A percentile compares a stretch with the other conserved stretches of the same genome.
Evolutionary conservation across 1,284 basidiomycete species (phyloP).

Genomic region (Ustilago sp.): DNA sequence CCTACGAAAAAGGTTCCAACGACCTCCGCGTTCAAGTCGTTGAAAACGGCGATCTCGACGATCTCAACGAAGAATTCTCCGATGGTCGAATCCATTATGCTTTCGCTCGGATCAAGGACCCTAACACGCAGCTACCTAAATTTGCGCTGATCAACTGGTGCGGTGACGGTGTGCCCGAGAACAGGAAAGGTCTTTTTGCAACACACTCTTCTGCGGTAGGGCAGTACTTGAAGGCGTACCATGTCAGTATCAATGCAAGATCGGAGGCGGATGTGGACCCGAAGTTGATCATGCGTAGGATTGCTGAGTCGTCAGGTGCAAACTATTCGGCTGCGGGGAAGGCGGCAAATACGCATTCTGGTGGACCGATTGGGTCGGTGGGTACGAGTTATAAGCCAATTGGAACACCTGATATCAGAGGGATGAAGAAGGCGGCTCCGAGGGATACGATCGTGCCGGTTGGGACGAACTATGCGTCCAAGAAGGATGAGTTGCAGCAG

Average conservation of each 20-base stretch:
- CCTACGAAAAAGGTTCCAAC: constrained; percentile 86
- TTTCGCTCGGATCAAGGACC: constrained; percentile 87
- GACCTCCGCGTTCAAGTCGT: constrained; percentile 89
- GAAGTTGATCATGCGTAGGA: constrained; percentile 76
- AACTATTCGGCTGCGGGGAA: constrained; percentile 77
- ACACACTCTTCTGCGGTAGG: constrained; percentile 86
- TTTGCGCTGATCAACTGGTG: constrained; percentile 84
- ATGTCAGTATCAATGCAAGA: constrained; percentile 90
- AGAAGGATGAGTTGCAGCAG: constrained; percentile 63
- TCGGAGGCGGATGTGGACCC: constrained; percentile 78
- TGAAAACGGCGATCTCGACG: constrained; percentile 78
- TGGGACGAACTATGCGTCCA: constrained; percentile 60
- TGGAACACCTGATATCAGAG: constrained; percentile 66
- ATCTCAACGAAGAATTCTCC: constrained; percentile 91
- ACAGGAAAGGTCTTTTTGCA: constrained; percentile 90
- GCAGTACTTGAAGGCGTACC: constrained; percentile 81
- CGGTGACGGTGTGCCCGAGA: constrained; percentile 93
- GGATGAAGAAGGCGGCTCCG: constrained; percentile 57
- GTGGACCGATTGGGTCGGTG: constrained; percentile 62
- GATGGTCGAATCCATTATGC: constrained; percentile 96
- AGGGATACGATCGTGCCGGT: constrained; percentile 63
- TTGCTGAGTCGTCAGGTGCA: constrained; percentile 90
- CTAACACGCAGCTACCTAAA: constrained; percentile 89
- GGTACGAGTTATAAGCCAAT: constrained; percentile 65
- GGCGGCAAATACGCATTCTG: constrained; percentile 62